Conservation (phyloP, 2,329 filamentous ascomycete species). For the Emmonsiellopsis sp. region DNA sequence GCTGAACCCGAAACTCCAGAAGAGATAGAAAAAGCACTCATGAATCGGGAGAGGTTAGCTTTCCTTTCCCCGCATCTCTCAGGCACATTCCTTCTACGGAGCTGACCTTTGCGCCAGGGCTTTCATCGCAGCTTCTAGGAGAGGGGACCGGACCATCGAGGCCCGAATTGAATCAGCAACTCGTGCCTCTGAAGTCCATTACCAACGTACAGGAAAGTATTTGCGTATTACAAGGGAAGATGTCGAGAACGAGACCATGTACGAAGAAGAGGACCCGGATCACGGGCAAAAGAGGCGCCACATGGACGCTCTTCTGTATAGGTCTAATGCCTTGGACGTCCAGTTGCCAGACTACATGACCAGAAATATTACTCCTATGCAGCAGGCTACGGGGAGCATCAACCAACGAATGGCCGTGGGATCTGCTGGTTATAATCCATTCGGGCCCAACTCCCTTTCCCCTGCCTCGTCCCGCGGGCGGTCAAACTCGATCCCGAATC, state of each 20-base stretch:
- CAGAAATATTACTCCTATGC: not conserved
- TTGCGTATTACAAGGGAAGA: constrained; percentile 77
- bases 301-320: constrained; percentile 26
- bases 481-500: too few species aligned
- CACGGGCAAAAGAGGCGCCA: constrained; percentile 29
- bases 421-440: too few species aligned
- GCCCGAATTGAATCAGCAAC: constrained; percentile 79
- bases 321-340: not conserved
- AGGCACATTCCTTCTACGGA: not conserved
- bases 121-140: constrained; percentile 82
- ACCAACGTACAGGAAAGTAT: constrained; percentile 71
- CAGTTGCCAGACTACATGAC: not conserved
- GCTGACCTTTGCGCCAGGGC: constrained; percentile 46
- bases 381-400: too few species aligned
- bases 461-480: too few species aligned
- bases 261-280: constrained; percentile 87
- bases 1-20: constrained; percentile 8
- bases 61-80: not conserved
- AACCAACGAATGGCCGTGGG: too few species aligned
- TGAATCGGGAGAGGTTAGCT: constrained; percentile 37
- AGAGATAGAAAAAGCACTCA: constrained; percentile 15
- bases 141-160: constrained; percentile 78
- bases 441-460: too few species aligned
- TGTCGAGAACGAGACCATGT: constrained; percentile 88
- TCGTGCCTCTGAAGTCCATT: constrained; percentile 84